These are phyloP conservation scores for Ascosphaera aggregata DNA, from an alignment of 2,329 filamentous ascomycete species.

Conservation along the genomic window DNA sequence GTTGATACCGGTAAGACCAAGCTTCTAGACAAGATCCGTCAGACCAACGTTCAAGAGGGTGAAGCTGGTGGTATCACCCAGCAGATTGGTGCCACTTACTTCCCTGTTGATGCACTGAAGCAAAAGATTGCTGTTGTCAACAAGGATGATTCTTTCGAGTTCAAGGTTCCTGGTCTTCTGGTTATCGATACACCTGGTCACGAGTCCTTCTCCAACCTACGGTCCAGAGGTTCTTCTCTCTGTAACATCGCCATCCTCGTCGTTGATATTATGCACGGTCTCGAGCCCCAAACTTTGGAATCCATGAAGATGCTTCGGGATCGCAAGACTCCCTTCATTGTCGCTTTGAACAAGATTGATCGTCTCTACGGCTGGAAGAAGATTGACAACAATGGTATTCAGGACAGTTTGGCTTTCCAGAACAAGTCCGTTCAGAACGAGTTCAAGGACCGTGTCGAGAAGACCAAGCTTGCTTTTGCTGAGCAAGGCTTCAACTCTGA, in stretches of 20 bases:
- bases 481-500: slow-evolving; percentile 98
- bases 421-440: slow-evolving; percentile 86
- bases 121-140: slow-evolving; percentile 92
- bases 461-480: slow-evolving; percentile 81
- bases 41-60: slow-evolving; percentile 96
- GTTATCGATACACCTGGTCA: slow-evolving; percentile 97
- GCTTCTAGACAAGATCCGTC: slow-evolving; percentile 89
- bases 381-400: slow-evolving; percentile 96
- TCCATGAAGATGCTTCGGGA: slow-evolving; percentile 89
- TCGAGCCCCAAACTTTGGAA: slow-evolving; percentile 91
- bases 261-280: slow-evolving; percentile 98
- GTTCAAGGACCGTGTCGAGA: slow-evolving; percentile 70
- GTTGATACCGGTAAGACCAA: slow-evolving; percentile 99
- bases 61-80: slow-evolving; percentile 99
- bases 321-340: slow-evolving; percentile 91
- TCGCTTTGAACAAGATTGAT: slow-evolving; percentile 98
- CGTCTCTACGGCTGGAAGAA: slow-evolving; percentile 98
- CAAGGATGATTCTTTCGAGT: slow-evolving; percentile 68
- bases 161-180: slow-evolving; percentile 91
- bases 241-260: slow-evolving; percentile 99
- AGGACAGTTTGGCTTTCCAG: slow-evolving; percentile 72
- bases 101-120: slow-evolving; percentile 78
- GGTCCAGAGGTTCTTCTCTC: slow-evolving; percentile 88
- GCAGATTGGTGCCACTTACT: slow-evolving; percentile 98
- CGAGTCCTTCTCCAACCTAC: slow-evolving; percentile 98